Base-by-base conservation (phyloP, 2,329 filamentous ascomycete genomes). In the Cordyceps militaris region DNA sequence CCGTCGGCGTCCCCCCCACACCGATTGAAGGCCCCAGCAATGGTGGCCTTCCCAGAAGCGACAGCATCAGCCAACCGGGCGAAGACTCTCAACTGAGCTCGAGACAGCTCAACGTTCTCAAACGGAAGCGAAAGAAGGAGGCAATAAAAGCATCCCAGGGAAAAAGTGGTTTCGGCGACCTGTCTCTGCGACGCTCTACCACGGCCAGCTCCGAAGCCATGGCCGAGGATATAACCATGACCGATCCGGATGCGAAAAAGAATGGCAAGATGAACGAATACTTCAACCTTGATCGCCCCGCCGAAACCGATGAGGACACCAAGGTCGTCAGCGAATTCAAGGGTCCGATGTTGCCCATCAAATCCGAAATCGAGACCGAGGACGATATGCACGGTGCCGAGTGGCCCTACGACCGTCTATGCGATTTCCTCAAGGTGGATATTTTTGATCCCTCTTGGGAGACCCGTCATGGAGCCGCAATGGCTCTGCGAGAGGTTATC, bases 281-380 rank as follows among this genome's bases (percentile, higher is more conserved):
- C 71, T 97, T 99, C 73, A 95, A 85, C 30, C 79, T 97, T 16
- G 93, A 97, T 19, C 84, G 91, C 52, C 84, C 84, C 19, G 77
- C 83, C 34, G 87, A 89, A 44, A 80, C 87, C 3, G 92, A 97
- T 61, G 94, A 99, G 68, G 90, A 96, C 49, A 85, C 86, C 5
- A 97, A 97, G 69, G 85, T 99, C 16, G 88, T 97, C 26, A 90
- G 91, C 46, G 94, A 99, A 67, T 97, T 96, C 77, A 97, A 97
- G 70, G 95, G 94, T 3, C 82, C 87, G 1, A 75, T 85, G 3
- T 76, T 90, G 10, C 84, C 89, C 2, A 90, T 96, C 68, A 94
- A 96, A 70, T 91, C 93, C 0, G 84, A 94, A 58, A 81, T 97
- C 58, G 86, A 96, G 69, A 80, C 85, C 2, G 89, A 95, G 59